Conservation (phyloP, 768 basidiomycete species). For the Pleurotus citrinopileatus region DNA sequence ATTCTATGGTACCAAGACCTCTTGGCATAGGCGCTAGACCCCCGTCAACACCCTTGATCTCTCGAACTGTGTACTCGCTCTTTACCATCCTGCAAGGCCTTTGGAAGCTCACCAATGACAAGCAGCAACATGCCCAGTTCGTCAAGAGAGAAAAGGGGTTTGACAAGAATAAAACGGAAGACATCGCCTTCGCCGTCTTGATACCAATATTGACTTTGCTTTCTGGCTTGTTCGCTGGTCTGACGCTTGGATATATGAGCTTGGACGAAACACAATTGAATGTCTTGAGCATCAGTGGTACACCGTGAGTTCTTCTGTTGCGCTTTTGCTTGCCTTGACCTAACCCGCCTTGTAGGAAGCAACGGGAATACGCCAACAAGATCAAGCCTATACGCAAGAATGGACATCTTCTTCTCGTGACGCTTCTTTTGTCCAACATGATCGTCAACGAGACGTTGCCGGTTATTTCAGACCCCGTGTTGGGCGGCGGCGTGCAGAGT, state of each 20-base stretch:
- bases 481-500: slow-evolving; percentile 76
- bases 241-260: slow-evolving; percentile 91
- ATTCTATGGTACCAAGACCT: slow-evolving; percentile 8
- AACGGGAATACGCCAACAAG: slow-evolving; percentile 77
- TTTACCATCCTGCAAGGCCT: slow-evolving; percentile 6
- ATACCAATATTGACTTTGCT: slow-evolving; percentile 82
- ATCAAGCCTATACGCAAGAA: slow-evolving; percentile 86
- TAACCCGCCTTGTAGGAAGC: slow-evolving; percentile 45
- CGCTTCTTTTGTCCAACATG: slow-evolving; percentile 86
- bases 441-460: slow-evolving; percentile 88
- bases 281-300: slow-evolving; percentile 83
- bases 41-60: neutral
- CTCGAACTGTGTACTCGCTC: neutral
- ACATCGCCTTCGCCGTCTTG: slow-evolving; percentile 47
- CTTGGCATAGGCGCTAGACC: slow-evolving; percentile 3
- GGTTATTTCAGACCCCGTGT: slow-evolving; percentile 73
- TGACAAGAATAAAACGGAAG: slow-evolving; percentile 26
- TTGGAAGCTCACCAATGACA: neutral
- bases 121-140: neutral
- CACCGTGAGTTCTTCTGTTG: slow-evolving; percentile 51
- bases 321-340: neutral
- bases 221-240: slow-evolving; percentile 87
- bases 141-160: slow-evolving; percentile 16
- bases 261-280: slow-evolving; percentile 90
- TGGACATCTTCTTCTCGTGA: slow-evolving; percentile 80